Percentiles rank a stretch among this genome's conserved stretches.
These are phyloP conservation scores for Parasitella parasitica DNA, from an alignment of 371 early-diverging fungal species.

Conservation along the genomic window DNA sequence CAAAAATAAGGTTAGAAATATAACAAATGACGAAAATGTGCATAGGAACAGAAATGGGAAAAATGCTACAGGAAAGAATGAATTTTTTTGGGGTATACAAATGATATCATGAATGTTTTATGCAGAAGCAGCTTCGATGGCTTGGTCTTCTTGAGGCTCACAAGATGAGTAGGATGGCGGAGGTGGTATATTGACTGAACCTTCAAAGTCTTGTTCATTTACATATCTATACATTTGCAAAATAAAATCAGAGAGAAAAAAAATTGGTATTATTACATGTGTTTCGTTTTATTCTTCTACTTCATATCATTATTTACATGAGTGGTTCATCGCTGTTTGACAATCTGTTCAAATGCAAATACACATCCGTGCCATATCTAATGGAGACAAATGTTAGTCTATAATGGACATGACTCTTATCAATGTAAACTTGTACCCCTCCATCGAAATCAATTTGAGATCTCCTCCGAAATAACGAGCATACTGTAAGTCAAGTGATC, in stretches of 20 bases:
- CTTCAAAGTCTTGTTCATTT: constrained; percentile 5
- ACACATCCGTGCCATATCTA: constrained; percentile 92
- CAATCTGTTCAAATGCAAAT: constrained; percentile 88
- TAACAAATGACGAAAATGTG: neutral
- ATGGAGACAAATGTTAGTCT: neutral
- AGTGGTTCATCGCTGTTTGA: constrained; percentile 92
- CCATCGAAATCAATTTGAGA: constrained; percentile 91
- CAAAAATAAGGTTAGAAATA: neutral
- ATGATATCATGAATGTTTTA: neutral
- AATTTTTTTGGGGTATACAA: neutral
- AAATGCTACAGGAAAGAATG: neutral
- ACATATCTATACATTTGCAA: neutral
- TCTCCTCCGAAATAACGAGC: constrained; percentile 96
- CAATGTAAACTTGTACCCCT: constrained; percentile 73
- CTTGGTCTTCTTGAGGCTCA: neutral
- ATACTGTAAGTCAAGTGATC: constrained; percentile 50
- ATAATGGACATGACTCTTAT: too few relatives aligned
- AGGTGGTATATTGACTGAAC: neutral
- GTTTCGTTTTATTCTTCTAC: neutral
- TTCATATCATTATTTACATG: constrained; percentile 28
- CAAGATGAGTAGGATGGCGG: neutral
- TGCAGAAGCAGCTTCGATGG: constrained; percentile 4
- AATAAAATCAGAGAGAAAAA: neutral
- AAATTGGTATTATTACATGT: constrained; percentile 2
- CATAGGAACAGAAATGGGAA: neutral